Evolutionary conservation across 768 basidiomycete species (phyloP), one percentile per base, ranked within the genome.

Genomic region (Daedalea quercina): DNA sequence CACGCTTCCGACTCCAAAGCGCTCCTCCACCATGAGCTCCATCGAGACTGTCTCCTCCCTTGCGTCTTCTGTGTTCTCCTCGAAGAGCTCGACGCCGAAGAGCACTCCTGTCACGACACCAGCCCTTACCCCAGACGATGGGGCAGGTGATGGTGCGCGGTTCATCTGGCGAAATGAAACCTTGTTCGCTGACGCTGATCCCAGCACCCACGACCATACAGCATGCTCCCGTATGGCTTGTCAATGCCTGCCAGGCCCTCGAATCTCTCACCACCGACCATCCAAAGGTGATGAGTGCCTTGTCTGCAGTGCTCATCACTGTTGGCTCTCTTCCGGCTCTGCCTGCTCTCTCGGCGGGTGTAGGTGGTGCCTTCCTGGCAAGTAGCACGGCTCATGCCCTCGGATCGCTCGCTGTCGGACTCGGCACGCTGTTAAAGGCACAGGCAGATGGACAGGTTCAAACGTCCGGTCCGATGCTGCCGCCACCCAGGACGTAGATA

Each of bases 261-360:
- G 85, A 88, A 50, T 85, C 77, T 69, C 78, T 90, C 50, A 80
- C 80, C 9, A 77, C 73, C 54, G 88, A 90, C 59, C 87, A 90
- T 59, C 88, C 88, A 9, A 84, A 84, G 63, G 79, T 73, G 4
- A 82, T 88, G 84, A 82, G 78, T 55, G 77, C 86, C 31, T 65
- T 89, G 49, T 85, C 85, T 57, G 87, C 87, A 7, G 80, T 90
- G 49, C 77, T 90, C 54, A 86, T 90, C 63, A 87, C 87, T 2
- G 84, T 84, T 28, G 88, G 87, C 33, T 82, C 84, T 28, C 73
- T 90, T 41, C 87, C 87, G 0, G 70, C 85, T 0, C 77, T 90
- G 28, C 87, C 87, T 20, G 85, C 76, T 1, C 78, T 90, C 61
- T 74, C 73, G 46, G 80, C 80, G 0, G 84, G 82, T 19, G 84